Conservation (phyloP, 352 stramenopile species). For the Phytophthora litchii region DNA sequence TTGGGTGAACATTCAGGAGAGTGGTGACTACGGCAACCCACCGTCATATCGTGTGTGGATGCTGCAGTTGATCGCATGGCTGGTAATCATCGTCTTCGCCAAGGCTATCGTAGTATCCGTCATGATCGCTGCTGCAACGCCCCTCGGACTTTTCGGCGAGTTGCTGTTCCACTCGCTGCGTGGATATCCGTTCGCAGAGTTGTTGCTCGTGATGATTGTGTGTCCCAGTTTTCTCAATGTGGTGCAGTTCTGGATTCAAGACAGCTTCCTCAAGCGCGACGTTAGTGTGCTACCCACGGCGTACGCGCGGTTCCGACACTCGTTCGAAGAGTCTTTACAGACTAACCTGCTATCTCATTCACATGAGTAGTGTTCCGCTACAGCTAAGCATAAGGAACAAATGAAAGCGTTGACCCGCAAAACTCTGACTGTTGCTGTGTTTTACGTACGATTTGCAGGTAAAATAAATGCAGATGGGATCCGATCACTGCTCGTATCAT, state of each 20-base stretch:
- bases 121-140: conserved; percentile 52
- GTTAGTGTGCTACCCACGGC: conserved; percentile 59
- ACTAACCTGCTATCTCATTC: conserved; percentile 57
- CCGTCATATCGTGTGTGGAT: conserved; percentile 72
- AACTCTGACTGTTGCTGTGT: no score
- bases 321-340: conserved; percentile 72
- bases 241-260: conserved; percentile 88
- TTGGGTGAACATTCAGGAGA: conserved; percentile 78
- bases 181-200: conserved; percentile 68
- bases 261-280: conserved; percentile 85
- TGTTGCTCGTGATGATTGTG: conserved; percentile 82
- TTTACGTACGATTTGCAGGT: no score
- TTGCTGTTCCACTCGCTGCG: conserved; percentile 68
- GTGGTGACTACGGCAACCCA: conserved; percentile 76
- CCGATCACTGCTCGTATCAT: no score
- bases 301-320: conserved; percentile 69
- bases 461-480: no score
- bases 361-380: conserved; percentile 23
- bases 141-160: conserved; percentile 64
- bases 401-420: background rate
- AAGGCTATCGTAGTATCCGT: conserved; percentile 82
- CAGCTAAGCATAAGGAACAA: background rate
- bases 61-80: conserved; percentile 63
- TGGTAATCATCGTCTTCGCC: conserved; percentile 80
- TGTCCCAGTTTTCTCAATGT: conserved; percentile 87